phyloP scores from a whole-genome alignment of 1,284 basidiomycete genomes.

The Paramarasmius palmivorus region DNA sequence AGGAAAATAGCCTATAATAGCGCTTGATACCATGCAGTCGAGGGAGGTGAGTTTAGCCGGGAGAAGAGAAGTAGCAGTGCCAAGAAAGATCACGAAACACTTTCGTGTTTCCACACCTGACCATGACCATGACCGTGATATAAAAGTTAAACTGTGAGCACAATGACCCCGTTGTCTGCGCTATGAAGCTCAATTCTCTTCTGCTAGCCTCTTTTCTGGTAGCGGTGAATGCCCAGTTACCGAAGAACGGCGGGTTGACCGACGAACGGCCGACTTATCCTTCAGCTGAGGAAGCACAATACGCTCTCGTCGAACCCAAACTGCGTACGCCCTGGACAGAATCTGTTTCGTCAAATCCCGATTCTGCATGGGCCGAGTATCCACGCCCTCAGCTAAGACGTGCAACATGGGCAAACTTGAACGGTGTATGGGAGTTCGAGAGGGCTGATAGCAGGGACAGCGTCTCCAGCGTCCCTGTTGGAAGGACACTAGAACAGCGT shows the following conservation, averaged over 20 bases:
- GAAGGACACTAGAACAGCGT: constrained; percentile 14
- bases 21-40: too few relatives aligned
- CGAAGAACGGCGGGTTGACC: constrained; percentile 17
- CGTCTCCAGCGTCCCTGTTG: constrained; percentile 10
- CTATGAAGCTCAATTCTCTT: too few relatives aligned
- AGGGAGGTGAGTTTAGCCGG: too few relatives aligned
- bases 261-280: constrained; percentile 16
- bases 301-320: constrained; percentile 17
- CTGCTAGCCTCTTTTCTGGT: too few relatives aligned
- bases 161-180: too few relatives aligned
- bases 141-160: too few relatives aligned
- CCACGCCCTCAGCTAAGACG: constrained; percentile 13
- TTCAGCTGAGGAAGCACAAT: constrained; percentile 15
- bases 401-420: constrained; percentile 14
- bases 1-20: too few relatives aligned
- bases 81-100: too few relatives aligned
- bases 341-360: constrained; percentile 12
- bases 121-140: too few relatives aligned
- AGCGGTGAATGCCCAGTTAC: constrained; percentile 3
- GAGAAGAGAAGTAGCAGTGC: too few relatives aligned
- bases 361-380: constrained; percentile 16
- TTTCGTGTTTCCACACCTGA: too few relatives aligned
- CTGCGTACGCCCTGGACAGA: constrained; percentile 18
- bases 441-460: constrained; percentile 9
- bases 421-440: constrained; percentile 19